Evolutionary conservation across 2,329 filamentous ascomycete genomes (phyloP).

Genomic region (Penicillium oxalicum): DNA sequence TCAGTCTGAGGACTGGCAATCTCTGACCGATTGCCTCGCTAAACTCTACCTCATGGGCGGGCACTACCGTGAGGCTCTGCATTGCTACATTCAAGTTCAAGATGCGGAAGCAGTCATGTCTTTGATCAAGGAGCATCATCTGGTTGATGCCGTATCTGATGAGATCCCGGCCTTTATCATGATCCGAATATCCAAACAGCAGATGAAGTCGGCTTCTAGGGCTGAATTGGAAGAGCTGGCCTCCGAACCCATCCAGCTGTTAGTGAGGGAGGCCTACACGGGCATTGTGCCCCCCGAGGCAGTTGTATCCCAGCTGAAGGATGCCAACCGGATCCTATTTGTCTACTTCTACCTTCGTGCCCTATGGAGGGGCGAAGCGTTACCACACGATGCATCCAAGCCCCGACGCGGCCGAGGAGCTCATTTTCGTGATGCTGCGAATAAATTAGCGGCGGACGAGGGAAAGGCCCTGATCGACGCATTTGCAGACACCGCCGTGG

Average conservation of each 20-base stretch:
- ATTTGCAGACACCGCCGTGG: slow-evolving; percentile 80
- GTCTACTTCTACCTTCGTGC: slow-evolving; percentile 87
- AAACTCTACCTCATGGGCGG: slow-evolving; percentile 78
- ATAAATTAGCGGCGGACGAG: slow-evolving; percentile 49
- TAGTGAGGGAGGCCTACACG: slow-evolving; percentile 86
- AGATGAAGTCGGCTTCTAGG: slow-evolving; percentile 58
- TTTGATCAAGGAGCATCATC: slow-evolving; percentile 77
- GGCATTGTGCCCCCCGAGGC: slow-evolving; percentile 73
- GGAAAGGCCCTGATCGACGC: slow-evolving; percentile 69
- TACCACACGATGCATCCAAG: slow-evolving; percentile 36
- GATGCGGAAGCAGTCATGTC: slow-evolving; percentile 85
- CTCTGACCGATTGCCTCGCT: slow-evolving; percentile 80
- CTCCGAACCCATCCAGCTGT: slow-evolving; percentile 73
- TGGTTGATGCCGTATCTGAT: slow-evolving; percentile 83
- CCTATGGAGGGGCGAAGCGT: slow-evolving; percentile 72
- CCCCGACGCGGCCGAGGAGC: slow-evolving; percentile 32
- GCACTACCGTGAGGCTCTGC: slow-evolving; percentile 74
- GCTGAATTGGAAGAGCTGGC: slow-evolving; percentile 73
- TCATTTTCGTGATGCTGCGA: slow-evolving; percentile 37
- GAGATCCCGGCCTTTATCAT: slow-evolving; percentile 86
- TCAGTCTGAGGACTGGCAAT: slow-evolving; percentile 79
- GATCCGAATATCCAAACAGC: slow-evolving; percentile 70
- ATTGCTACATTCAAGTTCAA: slow-evolving; percentile 82
- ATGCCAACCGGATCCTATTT: slow-evolving; percentile 63
- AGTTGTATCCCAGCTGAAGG: slow-evolving; percentile 72